Conservation (phyloP, 2,329 filamentous ascomycete genomes). For the Xenoacremonium recifei region DNA sequence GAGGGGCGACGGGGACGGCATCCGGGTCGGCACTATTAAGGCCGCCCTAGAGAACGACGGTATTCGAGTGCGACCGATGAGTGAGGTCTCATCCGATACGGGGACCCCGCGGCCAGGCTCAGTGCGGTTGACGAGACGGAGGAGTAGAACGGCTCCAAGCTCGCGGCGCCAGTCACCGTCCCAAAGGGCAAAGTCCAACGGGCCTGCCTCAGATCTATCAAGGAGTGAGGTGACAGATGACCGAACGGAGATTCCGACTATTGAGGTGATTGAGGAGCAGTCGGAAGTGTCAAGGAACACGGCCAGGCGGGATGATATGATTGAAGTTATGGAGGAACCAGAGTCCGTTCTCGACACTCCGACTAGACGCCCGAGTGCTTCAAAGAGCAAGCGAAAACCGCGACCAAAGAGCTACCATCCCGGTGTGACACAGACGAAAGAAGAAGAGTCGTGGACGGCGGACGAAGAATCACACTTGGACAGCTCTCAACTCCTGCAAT, state of each 20-base stretch:
- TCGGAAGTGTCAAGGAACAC: constrained; percentile 17
- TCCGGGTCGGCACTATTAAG: constrained; percentile 29
- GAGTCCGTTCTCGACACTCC: constrained; percentile 39
- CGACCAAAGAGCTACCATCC: constrained; percentile 24
- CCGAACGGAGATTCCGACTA: constrained; percentile 9
- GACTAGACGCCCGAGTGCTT: constrained; percentile 32
- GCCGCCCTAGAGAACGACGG: constrained; percentile 26
- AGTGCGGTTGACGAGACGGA: constrained; percentile 22
- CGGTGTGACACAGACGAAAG: constrained; percentile 19
- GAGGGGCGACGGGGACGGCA: constrained; percentile 31
- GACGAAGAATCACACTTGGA: constrained; percentile 29
- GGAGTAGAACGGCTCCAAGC: constrained; percentile 27
- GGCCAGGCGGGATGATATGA: constrained; percentile 12
- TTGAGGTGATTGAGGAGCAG: constrained; percentile 26
- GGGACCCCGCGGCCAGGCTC: constrained; percentile 17
- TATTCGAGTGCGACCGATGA: constrained; percentile 28
- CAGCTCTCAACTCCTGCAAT: constrained; percentile 24
- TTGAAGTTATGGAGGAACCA: constrained; percentile 32
- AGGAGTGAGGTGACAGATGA: constrained; percentile 13
- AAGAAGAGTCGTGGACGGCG: constrained; percentile 27
- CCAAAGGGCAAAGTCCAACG: constrained; percentile 21
- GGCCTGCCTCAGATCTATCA: constrained; percentile 18
- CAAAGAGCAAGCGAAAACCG: constrained; percentile 23
- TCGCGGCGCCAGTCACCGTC: constrained; percentile 25
- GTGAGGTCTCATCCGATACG: constrained; percentile 25